Conservation (phyloP, 1,139 yeast species). For the Protomyces lactucae-debilis region DNA sequence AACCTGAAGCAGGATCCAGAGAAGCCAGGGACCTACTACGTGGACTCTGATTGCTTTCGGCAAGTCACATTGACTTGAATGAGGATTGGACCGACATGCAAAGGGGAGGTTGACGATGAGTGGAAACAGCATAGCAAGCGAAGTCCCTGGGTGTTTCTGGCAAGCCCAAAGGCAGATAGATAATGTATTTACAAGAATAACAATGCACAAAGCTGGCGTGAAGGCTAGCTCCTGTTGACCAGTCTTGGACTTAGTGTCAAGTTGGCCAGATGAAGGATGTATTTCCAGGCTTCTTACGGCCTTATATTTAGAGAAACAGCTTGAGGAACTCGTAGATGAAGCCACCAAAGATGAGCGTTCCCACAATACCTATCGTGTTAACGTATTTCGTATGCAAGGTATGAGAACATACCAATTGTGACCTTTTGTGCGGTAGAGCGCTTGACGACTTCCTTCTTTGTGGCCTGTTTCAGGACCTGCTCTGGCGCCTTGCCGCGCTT, state of each 20-base stretch:
- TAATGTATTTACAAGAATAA: no score
- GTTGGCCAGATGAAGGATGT: no score
- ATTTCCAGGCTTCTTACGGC: neutral
- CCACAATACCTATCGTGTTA: slow-evolving; percentile 1
- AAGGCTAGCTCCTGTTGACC: no score
- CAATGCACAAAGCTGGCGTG: no score
- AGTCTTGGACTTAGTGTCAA: no score
- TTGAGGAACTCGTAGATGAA: slow-evolving; percentile 18
- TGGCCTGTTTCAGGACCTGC: neutral
- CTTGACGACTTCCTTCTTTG: slow-evolving; percentile 9
- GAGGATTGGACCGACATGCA: neutral
- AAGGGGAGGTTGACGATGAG: neutral
- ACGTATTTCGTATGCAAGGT: neutral
- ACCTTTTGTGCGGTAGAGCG: slow-evolving; percentile 11
- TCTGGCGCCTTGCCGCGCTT: slow-evolving; percentile 21
- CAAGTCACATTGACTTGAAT: slow-evolving; percentile 21
- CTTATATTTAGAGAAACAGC: neutral
- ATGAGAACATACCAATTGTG: slow-evolving; percentile 1
- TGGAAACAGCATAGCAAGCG: neutral
- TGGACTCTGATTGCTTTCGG: slow-evolving; percentile 28
- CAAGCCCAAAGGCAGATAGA: no score
- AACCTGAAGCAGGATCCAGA: slow-evolving; percentile 27
- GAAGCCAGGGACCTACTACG: slow-evolving; percentile 27
- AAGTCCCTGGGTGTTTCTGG: neutral
- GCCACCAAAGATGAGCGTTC: slow-evolving; percentile 18